Base-by-base conservation (phyloP, 257 asterid genomes). In the Henckelia pumila region DNA sequence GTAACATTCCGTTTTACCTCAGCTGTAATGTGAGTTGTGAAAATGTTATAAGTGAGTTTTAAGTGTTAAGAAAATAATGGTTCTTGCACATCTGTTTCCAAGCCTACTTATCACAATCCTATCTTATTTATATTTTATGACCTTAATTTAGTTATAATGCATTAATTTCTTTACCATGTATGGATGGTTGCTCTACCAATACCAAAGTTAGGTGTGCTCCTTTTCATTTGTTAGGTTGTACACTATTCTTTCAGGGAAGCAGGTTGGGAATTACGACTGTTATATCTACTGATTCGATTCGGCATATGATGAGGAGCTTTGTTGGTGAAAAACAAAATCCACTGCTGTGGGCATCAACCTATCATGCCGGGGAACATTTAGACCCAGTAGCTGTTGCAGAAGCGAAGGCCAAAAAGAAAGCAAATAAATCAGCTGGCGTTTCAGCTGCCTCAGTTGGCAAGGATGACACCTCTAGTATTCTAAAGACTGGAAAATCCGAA, bases 251-350 rank as follows among this genome's bases (percentile, higher is more conserved):
- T 73, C 85, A 94, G 99, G 99, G 88, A 57, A 82, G 98, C 90
- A 88, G 99, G 84, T 73, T 94, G 83, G 99, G 99, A 58, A 83
- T 94, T 63, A 94, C 99, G 22, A 94, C 97, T n/a, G 95, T 94
- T 62, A 71, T 94, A 75, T 94, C 99, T 63, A 94, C 99, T 0
- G 99, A 94, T 80, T 94, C 99, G n/a, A 87, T 94, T 77, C 84
- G 99, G 69, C 99, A 94, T 82, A 94, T 94, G 99, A 91, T 94
- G 99, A 80, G 99, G 79, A 94, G 99, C 77, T 94, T 91, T 77
- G 96, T 91, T 29, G 95, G 78, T 68, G 99, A 94, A 78, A 83
- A 85, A 75, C 85, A 94, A 66, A 91, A 89, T 73, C 99, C 98
- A 22, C 64, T 94, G 71, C 97, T 94, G 56, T 94, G 99, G 99